A percentile compares a stretch with the other conserved stretches of the same genome.
phyloP scores from a whole-genome alignment of 2,329 filamentous ascomycete genomes.

The Pleochaeta shiraiana region DNA sequence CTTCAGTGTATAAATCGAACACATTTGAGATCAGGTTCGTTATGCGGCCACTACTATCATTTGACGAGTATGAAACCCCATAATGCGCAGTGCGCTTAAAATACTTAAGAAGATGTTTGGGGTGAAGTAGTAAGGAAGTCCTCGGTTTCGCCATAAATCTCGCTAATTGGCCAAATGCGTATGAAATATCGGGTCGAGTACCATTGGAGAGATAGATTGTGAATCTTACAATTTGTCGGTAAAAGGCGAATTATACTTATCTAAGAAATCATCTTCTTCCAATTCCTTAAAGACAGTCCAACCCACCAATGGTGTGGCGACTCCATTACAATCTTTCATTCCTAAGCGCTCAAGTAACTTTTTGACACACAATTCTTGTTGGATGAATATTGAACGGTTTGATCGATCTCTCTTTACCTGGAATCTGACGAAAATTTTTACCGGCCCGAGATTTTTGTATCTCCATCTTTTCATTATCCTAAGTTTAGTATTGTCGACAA shows the following conservation, averaged over 20 bases:
- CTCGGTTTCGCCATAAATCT: not conserved
- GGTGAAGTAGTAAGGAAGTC: not conserved
- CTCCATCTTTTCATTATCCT: not conserved
- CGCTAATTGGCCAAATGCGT: not conserved
- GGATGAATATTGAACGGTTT: not conserved
- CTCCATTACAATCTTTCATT: not conserved
- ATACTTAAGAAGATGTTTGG: not conserved
- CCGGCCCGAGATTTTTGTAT: not conserved
- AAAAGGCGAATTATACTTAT: not conserved
- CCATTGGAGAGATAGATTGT: not conserved
- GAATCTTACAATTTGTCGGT: not conserved
- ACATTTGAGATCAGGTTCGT: not conserved
- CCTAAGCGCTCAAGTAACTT: not conserved
- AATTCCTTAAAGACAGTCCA: not conserved
- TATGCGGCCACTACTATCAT: too few relatives aligned
- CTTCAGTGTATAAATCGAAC: not conserved
- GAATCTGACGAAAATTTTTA: not conserved
- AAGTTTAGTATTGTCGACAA: not conserved
- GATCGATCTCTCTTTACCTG: not conserved
- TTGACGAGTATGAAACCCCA: not conserved
- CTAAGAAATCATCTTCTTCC: not conserved
- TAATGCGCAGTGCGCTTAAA: not conserved
- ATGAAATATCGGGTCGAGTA: not conserved
- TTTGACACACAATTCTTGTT: not conserved
- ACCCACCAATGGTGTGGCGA: not conserved